phyloP scores from a whole-genome alignment of 768 basidiomycete species.

The Termitomyces sp. region DNA sequence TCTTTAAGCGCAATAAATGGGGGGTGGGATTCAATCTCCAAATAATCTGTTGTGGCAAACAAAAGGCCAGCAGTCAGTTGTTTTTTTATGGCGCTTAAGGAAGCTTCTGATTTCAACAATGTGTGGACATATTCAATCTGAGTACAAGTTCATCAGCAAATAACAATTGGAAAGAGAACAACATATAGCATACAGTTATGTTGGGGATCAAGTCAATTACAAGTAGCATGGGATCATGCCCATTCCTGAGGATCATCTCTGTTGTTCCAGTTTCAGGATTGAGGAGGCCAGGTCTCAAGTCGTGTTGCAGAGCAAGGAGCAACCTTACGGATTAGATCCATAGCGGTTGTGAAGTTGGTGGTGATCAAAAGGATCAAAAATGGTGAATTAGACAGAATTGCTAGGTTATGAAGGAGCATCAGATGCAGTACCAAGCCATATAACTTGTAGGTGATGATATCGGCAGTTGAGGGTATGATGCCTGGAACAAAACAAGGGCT shows the following conservation, averaged over 20 bases:
- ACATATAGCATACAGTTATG: not conserved
- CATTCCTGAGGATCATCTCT: not conserved
- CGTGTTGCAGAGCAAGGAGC: not conserved
- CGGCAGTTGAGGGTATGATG: not conserved
- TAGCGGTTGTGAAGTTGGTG: not conserved
- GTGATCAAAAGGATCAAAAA: not conserved
- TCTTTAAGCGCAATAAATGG: not conserved
- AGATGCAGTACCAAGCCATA: not conserved
- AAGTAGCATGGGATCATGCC: not conserved
- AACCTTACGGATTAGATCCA: not conserved
- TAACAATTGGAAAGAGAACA: not conserved
- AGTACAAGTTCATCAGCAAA: not conserved
- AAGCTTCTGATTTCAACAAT: too few species aligned
- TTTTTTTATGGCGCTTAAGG: not conserved
- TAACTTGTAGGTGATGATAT: not conserved
- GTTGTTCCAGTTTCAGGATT: not conserved
- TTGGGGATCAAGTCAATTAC: not conserved
- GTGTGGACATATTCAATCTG: not conserved
- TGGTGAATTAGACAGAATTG: not conserved
- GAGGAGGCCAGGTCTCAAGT: not conserved
- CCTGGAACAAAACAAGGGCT: not conserved
- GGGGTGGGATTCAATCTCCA: not conserved
- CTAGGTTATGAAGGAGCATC: not conserved
- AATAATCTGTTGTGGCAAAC: not conserved
- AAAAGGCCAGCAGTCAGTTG: not conserved